Percentiles rank a stretch among this genome's conserved stretches.
These are phyloP conservation scores for Penicillium griseofulvum DNA, from an alignment of 2,329 filamentous ascomycete species.

Conservation along the genomic window DNA sequence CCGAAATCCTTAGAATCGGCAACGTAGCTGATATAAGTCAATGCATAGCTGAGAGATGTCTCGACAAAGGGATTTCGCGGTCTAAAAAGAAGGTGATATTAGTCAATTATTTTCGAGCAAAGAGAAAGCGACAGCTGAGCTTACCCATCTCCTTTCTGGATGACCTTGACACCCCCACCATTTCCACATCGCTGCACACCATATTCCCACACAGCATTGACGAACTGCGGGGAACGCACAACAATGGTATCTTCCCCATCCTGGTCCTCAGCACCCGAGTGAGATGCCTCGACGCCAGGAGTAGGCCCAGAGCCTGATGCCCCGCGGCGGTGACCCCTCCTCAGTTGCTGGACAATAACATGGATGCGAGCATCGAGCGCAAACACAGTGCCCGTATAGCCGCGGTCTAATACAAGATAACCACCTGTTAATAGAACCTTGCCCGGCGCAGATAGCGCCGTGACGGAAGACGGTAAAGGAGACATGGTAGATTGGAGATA, in stretches of 20 bases:
- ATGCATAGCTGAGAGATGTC: constrained; percentile 79
- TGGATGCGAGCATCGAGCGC: constrained; percentile 64
- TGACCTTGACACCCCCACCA: constrained; percentile 76
- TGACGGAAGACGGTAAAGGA: constrained; percentile 26
- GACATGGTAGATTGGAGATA: constrained; percentile 12
- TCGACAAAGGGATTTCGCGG: constrained; percentile 83
- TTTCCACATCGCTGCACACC: constrained; percentile 68
- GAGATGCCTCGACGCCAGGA: constrained; percentile 3
- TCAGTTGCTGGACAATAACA: constrained; percentile 56
- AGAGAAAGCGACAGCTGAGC: constrained; percentile 2
- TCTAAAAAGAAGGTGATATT: constrained; percentile 34
- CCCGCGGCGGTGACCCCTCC: constrained; percentile 32
- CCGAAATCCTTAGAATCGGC: constrained; percentile 56
- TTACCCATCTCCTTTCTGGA: constrained; percentile 54
- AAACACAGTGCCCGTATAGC: constrained; percentile 72
- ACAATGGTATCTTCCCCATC: constrained; percentile 68
- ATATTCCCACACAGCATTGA: constrained; percentile 84
- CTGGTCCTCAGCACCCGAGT: constrained; percentile 46
- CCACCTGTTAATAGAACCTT: constrained; percentile 95
- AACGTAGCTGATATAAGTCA: constrained; percentile 68
- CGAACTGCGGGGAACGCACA: constrained; percentile 89
- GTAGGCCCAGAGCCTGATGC: constrained; percentile 16
- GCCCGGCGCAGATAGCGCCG: constrained; percentile 82
- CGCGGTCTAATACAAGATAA: constrained; percentile 87
- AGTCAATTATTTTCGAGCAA: background rate